Evolutionary conservation across 1,284 basidiomycete species (phyloP).

Genomic region (Salmacisia buchloeana): DNA sequence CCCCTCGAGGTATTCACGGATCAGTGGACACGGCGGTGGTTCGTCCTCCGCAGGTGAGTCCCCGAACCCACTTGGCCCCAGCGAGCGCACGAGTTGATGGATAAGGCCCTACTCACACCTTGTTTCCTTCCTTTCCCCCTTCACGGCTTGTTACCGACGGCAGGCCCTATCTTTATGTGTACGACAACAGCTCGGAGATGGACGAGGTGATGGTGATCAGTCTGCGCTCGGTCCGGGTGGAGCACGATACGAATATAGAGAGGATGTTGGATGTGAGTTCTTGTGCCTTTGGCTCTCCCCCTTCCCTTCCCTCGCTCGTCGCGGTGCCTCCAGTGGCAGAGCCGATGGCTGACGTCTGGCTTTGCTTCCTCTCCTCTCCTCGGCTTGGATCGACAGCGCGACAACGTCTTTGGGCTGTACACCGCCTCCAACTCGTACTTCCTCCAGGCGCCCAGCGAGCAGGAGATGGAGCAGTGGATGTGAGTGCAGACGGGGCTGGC

Average conservation of each 20-base stretch:
- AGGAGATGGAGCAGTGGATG: slow-evolving; percentile 33
- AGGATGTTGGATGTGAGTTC: slow-evolving; percentile 66
- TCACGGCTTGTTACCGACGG: background rate
- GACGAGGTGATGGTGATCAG: slow-evolving; percentile 76
- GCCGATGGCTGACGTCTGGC: slow-evolving; percentile 55
- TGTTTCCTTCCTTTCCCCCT: background rate
- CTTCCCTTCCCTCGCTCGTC: background rate
- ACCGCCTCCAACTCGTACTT: slow-evolving; percentile 34
- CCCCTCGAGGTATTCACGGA: slow-evolving; percentile 73
- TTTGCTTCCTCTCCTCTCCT: too few species aligned
- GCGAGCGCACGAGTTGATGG: background rate
- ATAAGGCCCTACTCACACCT: background rate
- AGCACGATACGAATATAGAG: slow-evolving; percentile 80
- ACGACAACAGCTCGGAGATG: slow-evolving; percentile 70
- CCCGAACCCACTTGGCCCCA: background rate
- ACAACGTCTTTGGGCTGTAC: slow-evolving; percentile 37
- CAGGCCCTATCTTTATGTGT: slow-evolving; percentile 85
- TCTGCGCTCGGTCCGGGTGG: slow-evolving; percentile 74
- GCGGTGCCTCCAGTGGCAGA: slow-evolving; percentile 42
- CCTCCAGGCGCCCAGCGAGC: slow-evolving; percentile 22
- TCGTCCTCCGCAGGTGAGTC: slow-evolving; percentile 63
- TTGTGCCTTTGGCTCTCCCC: background rate
- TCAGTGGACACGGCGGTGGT: slow-evolving; percentile 76
- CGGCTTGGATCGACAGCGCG: slow-evolving; percentile 9
- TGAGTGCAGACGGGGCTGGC: background rate